Conservation (phyloP, 139 green algal species). For the Eudorina sp. region DNA sequence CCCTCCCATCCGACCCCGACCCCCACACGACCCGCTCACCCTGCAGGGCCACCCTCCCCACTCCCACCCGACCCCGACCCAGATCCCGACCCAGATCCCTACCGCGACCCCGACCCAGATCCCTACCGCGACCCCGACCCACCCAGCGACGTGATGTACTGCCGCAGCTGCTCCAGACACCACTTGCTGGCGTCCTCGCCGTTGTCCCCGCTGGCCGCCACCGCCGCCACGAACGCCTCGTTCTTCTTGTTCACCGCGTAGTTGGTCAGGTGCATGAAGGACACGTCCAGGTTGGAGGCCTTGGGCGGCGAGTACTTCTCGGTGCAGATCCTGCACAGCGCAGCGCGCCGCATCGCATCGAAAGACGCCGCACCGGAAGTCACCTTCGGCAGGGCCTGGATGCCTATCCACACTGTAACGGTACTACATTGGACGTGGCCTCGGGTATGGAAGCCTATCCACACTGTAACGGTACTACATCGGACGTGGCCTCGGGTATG, state of each 20-base stretch:
- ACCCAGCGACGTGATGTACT: constrained; percentile 54
- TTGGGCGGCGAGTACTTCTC: constrained; percentile 63
- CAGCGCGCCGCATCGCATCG: no score
- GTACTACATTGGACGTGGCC: no score
- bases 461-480: no score
- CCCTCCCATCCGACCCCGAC: no score
- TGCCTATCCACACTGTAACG: no score
- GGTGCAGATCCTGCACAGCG: constrained; percentile 65
- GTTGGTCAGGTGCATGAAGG: constrained; percentile 81
- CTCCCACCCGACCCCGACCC: background rate
- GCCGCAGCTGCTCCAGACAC: constrained; percentile 66
- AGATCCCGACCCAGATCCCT: background rate
- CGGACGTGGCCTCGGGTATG: no score
- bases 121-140: no score
- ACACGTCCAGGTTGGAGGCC: constrained; percentile 74
- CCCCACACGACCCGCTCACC: no score
- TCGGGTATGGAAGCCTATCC: no score
- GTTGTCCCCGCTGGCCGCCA: background rate
- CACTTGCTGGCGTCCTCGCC: constrained; percentile 74
- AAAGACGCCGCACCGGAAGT: no score
- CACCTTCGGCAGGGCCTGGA: no score
- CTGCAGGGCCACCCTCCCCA: no score
- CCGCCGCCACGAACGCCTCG: constrained; percentile 48
- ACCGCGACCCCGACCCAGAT: background rate
- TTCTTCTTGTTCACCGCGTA: constrained; percentile 77